A percentile compares a stretch with the other conserved stretches of the same genome.
These are phyloP conservation scores for Ajuga reptans DNA, from an alignment of 305 asterid genomes.

Conservation along the genomic window DNA sequence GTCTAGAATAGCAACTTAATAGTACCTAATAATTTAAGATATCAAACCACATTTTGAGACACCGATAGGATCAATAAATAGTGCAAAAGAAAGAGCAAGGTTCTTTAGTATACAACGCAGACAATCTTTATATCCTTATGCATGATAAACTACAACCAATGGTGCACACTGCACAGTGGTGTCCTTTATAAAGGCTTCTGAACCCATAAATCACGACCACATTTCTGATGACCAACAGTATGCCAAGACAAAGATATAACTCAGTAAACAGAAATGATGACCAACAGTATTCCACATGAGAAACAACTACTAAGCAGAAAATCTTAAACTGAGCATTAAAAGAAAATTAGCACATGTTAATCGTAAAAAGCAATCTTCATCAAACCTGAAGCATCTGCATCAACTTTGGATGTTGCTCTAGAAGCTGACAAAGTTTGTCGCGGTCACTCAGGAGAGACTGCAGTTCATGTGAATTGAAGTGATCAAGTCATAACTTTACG, in stretches of 20 bases:
- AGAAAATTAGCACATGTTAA: not conserved
- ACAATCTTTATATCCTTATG: not conserved
- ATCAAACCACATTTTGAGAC: not conserved
- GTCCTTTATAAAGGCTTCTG: conserved; percentile 9
- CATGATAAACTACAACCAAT: not conserved
- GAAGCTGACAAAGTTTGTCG: conserved; percentile 79
- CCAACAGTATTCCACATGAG: too few relatives aligned
- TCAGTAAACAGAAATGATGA: too few relatives aligned
- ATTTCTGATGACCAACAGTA: not conserved
- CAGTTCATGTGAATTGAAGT: conserved; percentile 26
- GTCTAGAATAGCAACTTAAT: not conserved
- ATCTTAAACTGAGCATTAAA: not conserved
- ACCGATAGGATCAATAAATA: not conserved
- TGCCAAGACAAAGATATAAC: not conserved
- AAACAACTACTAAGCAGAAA: not conserved
- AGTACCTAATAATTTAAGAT: not conserved
- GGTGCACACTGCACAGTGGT: not conserved
- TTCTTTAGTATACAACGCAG: not conserved
- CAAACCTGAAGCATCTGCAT: conserved; percentile 98
- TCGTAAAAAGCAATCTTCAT: not conserved
- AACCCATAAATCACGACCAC: not conserved
- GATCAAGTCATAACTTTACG: conserved; percentile 8
- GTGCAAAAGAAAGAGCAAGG: not conserved
- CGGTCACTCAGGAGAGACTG: conserved; percentile 92
- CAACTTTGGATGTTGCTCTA: conserved; percentile 88